Evolutionary conservation across 805 yeast species (phyloP), one percentile per base, ranked within the genome.

Genomic region (Ogataea pignaliae): DNA sequence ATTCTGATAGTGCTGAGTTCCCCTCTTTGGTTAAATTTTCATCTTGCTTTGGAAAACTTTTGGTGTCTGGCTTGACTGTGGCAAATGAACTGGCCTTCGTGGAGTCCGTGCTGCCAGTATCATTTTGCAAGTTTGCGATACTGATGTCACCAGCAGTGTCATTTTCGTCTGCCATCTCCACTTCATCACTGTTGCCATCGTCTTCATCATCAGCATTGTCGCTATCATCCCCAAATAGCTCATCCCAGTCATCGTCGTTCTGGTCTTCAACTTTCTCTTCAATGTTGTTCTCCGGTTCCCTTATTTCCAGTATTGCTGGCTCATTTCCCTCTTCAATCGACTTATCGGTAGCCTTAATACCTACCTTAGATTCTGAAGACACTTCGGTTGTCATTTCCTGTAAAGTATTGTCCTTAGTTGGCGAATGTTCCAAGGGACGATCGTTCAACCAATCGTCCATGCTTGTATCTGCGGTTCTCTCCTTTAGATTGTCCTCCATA

Each of bases 231-330:
- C 63, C 66, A 45, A 59, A 61, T 7, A 59, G 48, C 10, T 60
- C 65, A 35, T 53, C 60, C 62, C 66, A 61, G 37, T 61, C 58
- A 10, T 52, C 60, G 8, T 54, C 55, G 31, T 37, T 56, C 26
- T 47, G 54, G 5, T 48, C 48, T 16, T 43, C 30, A 14, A 39
- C 18, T 14, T 42, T 44, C 32, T 40, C 41, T 12, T 39, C 43
- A 2, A 7, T 28, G 12, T 34, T 18, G 11, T 16, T 12, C 13
- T 15, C 21, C 11, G 10, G 37, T 13, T 13, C 33, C 33, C 9
- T 28, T n/a, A 12, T 15, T 18, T n/a, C 10, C n/a, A 3, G 34
- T 16, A 14, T 29, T 28, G 14, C 10, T 34, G 31, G 18, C 10
- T 16, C 37, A 17, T 11, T 17, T 17, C 16, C 37, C 13, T 5